Evolutionary conservation across 2,329 filamentous ascomycete genomes (phyloP).

Genomic region (Didymella keratinophila): DNA sequence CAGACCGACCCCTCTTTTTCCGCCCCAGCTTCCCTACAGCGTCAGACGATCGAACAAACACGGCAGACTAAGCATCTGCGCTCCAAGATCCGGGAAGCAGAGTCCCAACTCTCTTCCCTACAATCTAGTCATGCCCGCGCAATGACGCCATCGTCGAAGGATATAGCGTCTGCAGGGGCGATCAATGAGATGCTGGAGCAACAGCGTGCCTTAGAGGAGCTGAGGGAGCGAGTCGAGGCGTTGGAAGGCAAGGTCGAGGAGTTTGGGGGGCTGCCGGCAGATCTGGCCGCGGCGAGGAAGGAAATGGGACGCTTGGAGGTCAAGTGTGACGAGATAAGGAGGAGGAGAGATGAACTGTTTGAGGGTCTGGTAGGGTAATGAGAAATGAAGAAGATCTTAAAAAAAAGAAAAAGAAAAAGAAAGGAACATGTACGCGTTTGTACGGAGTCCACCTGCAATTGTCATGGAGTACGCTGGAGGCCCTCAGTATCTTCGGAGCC

Average conservation of each 20-base stretch:
- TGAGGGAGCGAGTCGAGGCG: slow-evolving; percentile 66
- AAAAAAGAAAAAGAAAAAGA: background rate
- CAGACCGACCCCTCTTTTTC: slow-evolving; percentile 47
- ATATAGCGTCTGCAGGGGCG: slow-evolving; percentile 57
- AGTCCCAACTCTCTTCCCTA: slow-evolving; percentile 51
- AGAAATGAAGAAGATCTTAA: background rate
- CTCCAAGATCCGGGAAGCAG: slow-evolving; percentile 72
- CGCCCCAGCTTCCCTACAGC: slow-evolving; percentile 65
- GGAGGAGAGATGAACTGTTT: slow-evolving; percentile 75
- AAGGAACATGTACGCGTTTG: background rate
- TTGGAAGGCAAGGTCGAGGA: slow-evolving; percentile 69
- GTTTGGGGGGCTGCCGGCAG: slow-evolving; percentile 76
- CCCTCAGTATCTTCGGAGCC: background rate
- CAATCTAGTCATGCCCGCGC: slow-evolving; percentile 32
- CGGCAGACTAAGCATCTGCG: slow-evolving; percentile 73
- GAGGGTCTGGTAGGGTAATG: slow-evolving; percentile 69
- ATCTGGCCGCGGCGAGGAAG: slow-evolving; percentile 71
- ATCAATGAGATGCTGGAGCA: slow-evolving; percentile 66
- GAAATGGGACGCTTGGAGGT: slow-evolving; percentile 72
- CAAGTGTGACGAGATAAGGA: slow-evolving; percentile 68
- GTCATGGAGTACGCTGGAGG: background rate
- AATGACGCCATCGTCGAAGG: slow-evolving; percentile 41
- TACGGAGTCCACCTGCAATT: background rate
- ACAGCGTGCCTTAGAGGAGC: slow-evolving; percentile 66
- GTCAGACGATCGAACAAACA: slow-evolving; percentile 76